These are phyloP conservation scores for Phaeosphaeriaceae sp. DNA, from an alignment of 2,329 filamentous ascomycete genomes.

Conservation along the genomic window DNA sequence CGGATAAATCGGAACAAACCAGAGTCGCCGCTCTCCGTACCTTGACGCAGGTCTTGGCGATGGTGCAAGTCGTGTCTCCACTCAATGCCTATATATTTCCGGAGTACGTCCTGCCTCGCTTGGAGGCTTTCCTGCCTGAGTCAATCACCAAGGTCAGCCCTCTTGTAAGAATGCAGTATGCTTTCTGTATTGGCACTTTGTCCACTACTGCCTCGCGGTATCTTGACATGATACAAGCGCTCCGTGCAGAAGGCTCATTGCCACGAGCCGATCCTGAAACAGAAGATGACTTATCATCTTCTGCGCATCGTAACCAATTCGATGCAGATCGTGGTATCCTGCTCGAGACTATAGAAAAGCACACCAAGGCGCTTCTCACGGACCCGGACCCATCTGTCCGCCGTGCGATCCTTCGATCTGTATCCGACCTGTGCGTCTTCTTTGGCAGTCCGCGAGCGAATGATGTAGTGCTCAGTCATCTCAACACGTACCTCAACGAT, in stretches of 20 bases:
- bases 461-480: slow-evolving; percentile 92
- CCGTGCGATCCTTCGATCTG: slow-evolving; percentile 88
- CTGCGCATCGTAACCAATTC: slow-evolving; percentile 80
- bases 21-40: slow-evolving; percentile 84
- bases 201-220: slow-evolving; percentile 86
- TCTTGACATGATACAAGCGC: slow-evolving; percentile 86
- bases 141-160: slow-evolving; percentile 60
- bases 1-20: slow-evolving; percentile 83
- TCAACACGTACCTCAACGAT: slow-evolving; percentile 97
- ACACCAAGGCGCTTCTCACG: slow-evolving; percentile 89
- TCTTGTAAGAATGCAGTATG: slow-evolving; percentile 87
- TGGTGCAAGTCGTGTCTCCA: slow-evolving; percentile 86
- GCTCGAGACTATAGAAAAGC: slow-evolving; percentile 81
- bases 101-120: slow-evolving; percentile 68
- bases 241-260: slow-evolving; percentile 83
- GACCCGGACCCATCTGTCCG: slow-evolving; percentile 86
- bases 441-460: slow-evolving; percentile 92
- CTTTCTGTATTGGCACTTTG: slow-evolving; percentile 86
- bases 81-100: slow-evolving; percentile 73
- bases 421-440: slow-evolving; percentile 91
- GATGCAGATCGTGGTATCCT: slow-evolving; percentile 86
- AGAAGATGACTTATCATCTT: slow-evolving; percentile 74
- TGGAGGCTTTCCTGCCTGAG: slow-evolving; percentile 64
- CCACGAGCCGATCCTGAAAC: slow-evolving; percentile 79
- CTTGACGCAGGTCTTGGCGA: slow-evolving; percentile 80